Percentiles rank a stretch among this genome's conserved stretches.
Evolutionary conservation across 1,139 yeast genomes (phyloP).

Genomic region (Magnusiomyces fungicola): DNA sequence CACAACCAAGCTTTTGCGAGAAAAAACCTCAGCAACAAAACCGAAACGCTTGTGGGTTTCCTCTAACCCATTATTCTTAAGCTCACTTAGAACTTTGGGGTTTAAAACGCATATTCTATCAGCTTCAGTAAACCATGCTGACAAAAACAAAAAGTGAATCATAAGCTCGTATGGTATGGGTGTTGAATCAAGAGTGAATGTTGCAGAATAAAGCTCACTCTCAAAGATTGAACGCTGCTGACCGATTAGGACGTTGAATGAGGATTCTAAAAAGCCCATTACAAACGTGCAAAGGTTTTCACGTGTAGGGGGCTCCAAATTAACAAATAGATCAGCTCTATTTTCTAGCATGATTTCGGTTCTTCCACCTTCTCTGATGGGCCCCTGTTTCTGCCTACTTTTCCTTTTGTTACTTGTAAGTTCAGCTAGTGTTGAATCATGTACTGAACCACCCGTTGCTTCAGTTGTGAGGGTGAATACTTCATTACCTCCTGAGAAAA

Average conservation of each 20-base stretch:
- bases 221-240: neutral
- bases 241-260: slow-evolving; percentile 53
- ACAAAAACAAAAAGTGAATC: slow-evolving; percentile 50
- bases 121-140: slow-evolving; percentile 61
- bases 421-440: too few relatives aligned
- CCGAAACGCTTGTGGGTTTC: slow-evolving; percentile 40
- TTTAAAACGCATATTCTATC: slow-evolving; percentile 18
- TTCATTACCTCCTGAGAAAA: too few relatives aligned
- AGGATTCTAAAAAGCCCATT: slow-evolving; percentile 67
- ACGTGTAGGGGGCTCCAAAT: too few relatives aligned
- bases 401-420: too few relatives aligned
- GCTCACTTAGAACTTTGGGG: slow-evolving; percentile 13
- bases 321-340: too few relatives aligned
- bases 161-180: slow-evolving; percentile 38
- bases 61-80: slow-evolving; percentile 14
- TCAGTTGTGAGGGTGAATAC: too few relatives aligned
- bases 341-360: too few relatives aligned
- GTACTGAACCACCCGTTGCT: too few relatives aligned
- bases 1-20: slow-evolving; percentile 57
- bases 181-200: slow-evolving; percentile 53
- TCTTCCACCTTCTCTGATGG: too few relatives aligned
- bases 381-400: too few relatives aligned
- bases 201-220: slow-evolving; percentile 46
- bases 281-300: too few relatives aligned
- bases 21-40: slow-evolving; percentile 58